Evolutionary conservation across 805 yeast species (phyloP).

Genomic region (Yamadazyma sp.): DNA sequence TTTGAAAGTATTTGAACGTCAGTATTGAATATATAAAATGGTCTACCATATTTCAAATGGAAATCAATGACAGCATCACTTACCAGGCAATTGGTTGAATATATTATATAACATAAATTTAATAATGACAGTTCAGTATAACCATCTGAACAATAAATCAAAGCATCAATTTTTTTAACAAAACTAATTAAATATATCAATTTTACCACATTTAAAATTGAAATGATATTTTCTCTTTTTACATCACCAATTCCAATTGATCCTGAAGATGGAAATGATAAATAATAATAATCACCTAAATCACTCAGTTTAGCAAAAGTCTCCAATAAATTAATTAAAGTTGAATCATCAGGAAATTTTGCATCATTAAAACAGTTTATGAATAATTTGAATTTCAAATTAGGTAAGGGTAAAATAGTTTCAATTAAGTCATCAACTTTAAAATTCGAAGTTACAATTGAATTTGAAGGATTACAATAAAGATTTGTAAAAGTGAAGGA

Average conservation of each 20-base stretch:
- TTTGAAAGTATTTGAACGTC: constrained; percentile 67
- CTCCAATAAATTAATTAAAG: constrained; percentile 26
- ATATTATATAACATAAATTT: constrained; percentile 67
- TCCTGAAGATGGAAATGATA: constrained; percentile 85
- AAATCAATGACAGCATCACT: constrained; percentile 65
- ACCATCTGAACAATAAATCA: constrained; percentile 84
- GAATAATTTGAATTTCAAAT: constrained; percentile 52
- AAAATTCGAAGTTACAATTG: constrained; percentile 43
- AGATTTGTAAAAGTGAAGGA: constrained; percentile 6
- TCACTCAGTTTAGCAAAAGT: constrained; percentile 4
- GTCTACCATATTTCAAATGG: constrained; percentile 65
- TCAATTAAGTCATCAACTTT: constrained; percentile 18
- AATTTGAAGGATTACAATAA: constrained; percentile 50
- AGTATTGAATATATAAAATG: constrained; percentile 77
- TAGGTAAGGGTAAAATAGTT: constrained; percentile 42
- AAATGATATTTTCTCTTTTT: constrained; percentile 55
- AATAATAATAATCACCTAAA: constrained; percentile 20
- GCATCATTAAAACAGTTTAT: constrained; percentile 62
- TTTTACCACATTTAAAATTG: constrained; percentile 69
- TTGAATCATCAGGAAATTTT: constrained; percentile 44
- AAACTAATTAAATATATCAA: constrained; percentile 46
- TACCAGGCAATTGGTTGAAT: constrained; percentile 55
- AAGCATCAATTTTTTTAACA: constrained; percentile 35
- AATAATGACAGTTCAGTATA: constrained; percentile 88
- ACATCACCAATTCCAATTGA: constrained; percentile 74